These are phyloP conservation scores for Chlorella sp. DNA, from an alignment of 139 green algal genomes.

Conservation along the genomic window DNA sequence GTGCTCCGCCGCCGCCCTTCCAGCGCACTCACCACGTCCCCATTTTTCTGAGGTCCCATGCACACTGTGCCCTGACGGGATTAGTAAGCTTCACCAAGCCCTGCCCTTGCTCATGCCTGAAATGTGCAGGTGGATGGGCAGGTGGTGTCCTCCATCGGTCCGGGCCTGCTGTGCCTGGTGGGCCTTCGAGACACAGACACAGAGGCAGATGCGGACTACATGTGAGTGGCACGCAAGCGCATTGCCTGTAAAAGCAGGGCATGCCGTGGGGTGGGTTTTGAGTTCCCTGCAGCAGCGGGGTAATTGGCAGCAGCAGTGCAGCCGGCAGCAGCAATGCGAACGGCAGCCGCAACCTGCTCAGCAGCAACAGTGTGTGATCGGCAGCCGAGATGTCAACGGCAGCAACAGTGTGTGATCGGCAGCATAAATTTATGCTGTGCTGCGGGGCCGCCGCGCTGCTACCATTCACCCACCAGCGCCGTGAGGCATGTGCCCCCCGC, in stretches of 20 bases:
- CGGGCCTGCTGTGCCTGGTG: slow-evolving; percentile 71
- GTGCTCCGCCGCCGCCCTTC: neutral
- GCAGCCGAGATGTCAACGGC: no score
- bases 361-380: no score
- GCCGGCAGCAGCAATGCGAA: neutral
- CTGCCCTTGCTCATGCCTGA: neutral
- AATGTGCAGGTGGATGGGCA: slow-evolving; percentile 65
- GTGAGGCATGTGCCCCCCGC: neutral
- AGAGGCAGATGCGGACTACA: slow-evolving; percentile 62
- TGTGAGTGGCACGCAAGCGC: slow-evolving; percentile 46
- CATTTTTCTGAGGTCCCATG: no score
- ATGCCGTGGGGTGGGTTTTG: no score
- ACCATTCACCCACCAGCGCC: neutral
- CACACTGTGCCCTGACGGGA: no score
- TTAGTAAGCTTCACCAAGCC: no score
- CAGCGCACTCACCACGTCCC: neutral
- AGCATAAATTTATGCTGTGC: no score
- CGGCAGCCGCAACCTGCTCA: no score
- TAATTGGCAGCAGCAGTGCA: no score
- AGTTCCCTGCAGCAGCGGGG: no score
- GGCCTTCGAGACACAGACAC: slow-evolving; percentile 59
- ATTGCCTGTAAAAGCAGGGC: no score
- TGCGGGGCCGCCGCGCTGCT: neutral
- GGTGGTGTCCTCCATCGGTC: slow-evolving; percentile 60
- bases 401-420: no score